Base-by-base conservation (phyloP, 2,329 filamentous ascomycete species). In the Rhexocercosporidium sp. region DNA sequence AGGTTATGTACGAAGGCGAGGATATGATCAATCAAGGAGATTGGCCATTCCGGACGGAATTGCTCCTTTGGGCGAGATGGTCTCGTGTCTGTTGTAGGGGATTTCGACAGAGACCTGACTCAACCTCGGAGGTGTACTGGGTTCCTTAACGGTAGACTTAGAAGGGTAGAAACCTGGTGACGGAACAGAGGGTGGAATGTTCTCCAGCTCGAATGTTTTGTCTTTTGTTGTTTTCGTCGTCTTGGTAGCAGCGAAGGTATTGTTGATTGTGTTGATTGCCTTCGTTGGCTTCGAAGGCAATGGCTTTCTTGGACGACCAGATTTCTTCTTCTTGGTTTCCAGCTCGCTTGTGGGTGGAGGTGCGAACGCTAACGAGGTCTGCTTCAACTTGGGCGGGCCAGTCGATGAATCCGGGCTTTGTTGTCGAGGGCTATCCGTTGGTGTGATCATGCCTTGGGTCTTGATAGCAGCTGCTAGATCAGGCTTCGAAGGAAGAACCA, bases 391-490 rank as follows among this genome's bases (percentile, higher is more conserved):
- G 20, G 71, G 65, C 20, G 67, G 47, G 34, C 20, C 63, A 4
- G 59, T 61, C 16, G 60, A 41, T 39, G 77, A 66, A 71, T 67
- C 16, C 70, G 74, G 62, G 75, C 77, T 76, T 81, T 84, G 67
- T 74, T 78, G 39, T 81, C 81, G 18, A 79, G 87, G 87, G 73
- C 86, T 90, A 22, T 86, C 82, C 59, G 79, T 82, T 7, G 87
- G 87, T 1, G 87, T 90, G 3, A 83, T 84, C 41, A 90, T 88
- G 59, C 83, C 82, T 69, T 83, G 80, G 20, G 79, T 75, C 29
- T 82, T 80, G 57, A 82, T 78, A 34, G 81, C 77, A 29, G 79
- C 78, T 71, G 80, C 80, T 39, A 54, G 60, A 18, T 37, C 61
- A n/a, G 67, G 66, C 53, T 75, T 75, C 37, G 66, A 56, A 29